Base-by-base conservation (phyloP, 208 protist genomes). In the Crithidia brevicula region DNA sequence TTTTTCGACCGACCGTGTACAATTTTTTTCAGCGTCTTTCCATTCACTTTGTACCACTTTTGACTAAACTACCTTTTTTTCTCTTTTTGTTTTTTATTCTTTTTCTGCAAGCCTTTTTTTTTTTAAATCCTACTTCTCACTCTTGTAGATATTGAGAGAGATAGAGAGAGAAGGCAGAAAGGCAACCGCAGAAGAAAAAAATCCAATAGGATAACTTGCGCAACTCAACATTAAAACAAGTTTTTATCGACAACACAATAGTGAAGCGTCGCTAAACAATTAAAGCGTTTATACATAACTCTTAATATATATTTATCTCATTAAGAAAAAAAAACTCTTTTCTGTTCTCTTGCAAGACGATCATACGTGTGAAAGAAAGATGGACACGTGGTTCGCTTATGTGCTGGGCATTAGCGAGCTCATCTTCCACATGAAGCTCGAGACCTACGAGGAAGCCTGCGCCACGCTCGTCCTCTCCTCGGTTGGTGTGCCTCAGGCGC, bases 331-430 rank as follows among this genome's bases (percentile, higher is more conserved):
- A 6, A 28, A 23, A 5, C 57, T 30, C 63, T 57, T 47, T 53
- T 59, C 46, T 58, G 5, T 47, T 52, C 58, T 25, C 52, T n/a
- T 67, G 22, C 18, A 42, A 42, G 36, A 42, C 36, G 36, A 42
- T 13, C 45, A 22, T 27, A 40, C 23, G 49, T 33, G 31, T 31
- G 4, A 31, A 28, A 54, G 18, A 3, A 22, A 23, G 28, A 77
- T 88, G 74, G 67, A 92, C 53, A 40, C 63, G 2, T 92, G 83
- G 83, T 88, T 92, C 36, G 38, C 77, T 25, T 82, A 86, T 42
- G 77, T 74, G 16, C 59, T 81, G 11, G 52, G 43, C 15, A 34
- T 86, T 13, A 81, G 72, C 47, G 83, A 80, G 60, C 54, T 80
- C 18, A 50, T 92, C 42, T 86, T 82, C 60, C 64, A 69, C 33